phyloP scores from a whole-genome alignment of 495 filamentous ascomycete species.

The Aspergillus olivimuriae region DNA sequence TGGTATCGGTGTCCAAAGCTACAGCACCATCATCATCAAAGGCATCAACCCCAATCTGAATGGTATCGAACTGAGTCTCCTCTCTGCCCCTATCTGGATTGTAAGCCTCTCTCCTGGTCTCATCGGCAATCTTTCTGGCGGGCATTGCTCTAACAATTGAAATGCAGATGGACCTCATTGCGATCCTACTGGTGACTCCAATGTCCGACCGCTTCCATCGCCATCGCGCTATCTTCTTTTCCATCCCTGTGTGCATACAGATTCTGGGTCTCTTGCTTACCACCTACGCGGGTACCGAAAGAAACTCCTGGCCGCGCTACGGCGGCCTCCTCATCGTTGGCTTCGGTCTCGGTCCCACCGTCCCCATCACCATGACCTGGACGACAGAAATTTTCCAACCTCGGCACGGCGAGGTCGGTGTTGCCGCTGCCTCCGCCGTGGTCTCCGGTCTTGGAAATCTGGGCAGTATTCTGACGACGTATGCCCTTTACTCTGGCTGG shows the following conservation, averaged over 20 bases:
- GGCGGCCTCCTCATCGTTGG: slow-evolving; percentile 84
- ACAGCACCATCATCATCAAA: slow-evolving; percentile 79
- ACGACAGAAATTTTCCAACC: slow-evolving; percentile 85
- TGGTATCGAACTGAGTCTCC: slow-evolving; percentile 68
- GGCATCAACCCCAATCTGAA: slow-evolving; percentile 67
- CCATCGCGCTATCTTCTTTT: slow-evolving; percentile 79
- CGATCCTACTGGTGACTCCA: slow-evolving; percentile 79
- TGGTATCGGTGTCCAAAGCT: slow-evolving; percentile 81
- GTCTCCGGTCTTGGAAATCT: slow-evolving; percentile 83
- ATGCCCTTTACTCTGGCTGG: slow-evolving; percentile 86
- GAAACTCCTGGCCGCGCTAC: slow-evolving; percentile 77
- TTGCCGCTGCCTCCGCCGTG: slow-evolving; percentile 79
- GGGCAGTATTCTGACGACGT: slow-evolving; percentile 79
- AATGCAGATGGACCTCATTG: slow-evolving; percentile 72
- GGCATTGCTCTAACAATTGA: slow-evolving; percentile 5
- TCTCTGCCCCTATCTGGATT: slow-evolving; percentile 90
- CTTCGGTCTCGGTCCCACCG: slow-evolving; percentile 86
- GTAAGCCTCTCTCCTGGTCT: slow-evolving; percentile 37
- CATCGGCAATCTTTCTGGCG: background rate
- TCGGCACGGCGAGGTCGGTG: slow-evolving; percentile 84
- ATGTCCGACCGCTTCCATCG: slow-evolving; percentile 83
- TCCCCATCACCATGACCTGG: slow-evolving; percentile 91
- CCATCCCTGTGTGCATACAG: slow-evolving; percentile 64
- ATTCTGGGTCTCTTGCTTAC: slow-evolving; percentile 75
- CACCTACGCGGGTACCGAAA: slow-evolving; percentile 61